These are phyloP conservation scores for Blastobotrys attinorum DNA, from an alignment of 805 yeast genomes.

Conservation along the genomic window DNA sequence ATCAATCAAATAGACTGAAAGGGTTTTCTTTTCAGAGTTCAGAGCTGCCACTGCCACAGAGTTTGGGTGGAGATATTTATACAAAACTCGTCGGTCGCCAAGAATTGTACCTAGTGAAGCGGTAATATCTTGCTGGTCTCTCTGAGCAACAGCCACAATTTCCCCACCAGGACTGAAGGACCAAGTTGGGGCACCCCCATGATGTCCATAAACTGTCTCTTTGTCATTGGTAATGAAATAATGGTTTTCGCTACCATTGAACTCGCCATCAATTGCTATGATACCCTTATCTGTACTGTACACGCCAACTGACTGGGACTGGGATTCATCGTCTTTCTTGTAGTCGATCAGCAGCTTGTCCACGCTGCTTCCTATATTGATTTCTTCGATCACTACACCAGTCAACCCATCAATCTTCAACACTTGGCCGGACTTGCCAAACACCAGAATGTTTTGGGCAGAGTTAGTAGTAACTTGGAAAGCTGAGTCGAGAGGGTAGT, in stretches of 20 bases:
- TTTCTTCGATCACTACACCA: conserved; percentile 2
- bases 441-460: conserved; percentile 4
- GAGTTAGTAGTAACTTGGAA: conserved; percentile 2
- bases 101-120: conserved; percentile 63
- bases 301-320: not conserved
- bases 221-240: conserved; percentile 13
- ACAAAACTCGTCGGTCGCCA: conserved; percentile 64
- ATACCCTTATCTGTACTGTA: not conserved
- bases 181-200: conserved; percentile 32
- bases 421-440: conserved; percentile 11
- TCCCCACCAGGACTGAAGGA: conserved; percentile 23
- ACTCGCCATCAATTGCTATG: conserved; percentile 7
- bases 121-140: conserved; percentile 34
- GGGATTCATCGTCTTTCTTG: no score
- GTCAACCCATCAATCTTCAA: conserved; percentile 14
- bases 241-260: not conserved
- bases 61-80: conserved; percentile 78
- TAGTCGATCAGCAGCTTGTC: conserved; percentile 3
- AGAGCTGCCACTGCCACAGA: conserved; percentile 44
- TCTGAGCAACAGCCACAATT: conserved; percentile 34
- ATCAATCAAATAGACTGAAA: conserved; percentile 55
- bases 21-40: conserved; percentile 20
- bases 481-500: conserved; percentile 2
- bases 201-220: conserved; percentile 14
- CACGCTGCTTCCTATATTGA: not conserved